Conservation (phyloP, 2,329 filamentous ascomycete genomes). For the Fusarium bulbicola region DNA sequence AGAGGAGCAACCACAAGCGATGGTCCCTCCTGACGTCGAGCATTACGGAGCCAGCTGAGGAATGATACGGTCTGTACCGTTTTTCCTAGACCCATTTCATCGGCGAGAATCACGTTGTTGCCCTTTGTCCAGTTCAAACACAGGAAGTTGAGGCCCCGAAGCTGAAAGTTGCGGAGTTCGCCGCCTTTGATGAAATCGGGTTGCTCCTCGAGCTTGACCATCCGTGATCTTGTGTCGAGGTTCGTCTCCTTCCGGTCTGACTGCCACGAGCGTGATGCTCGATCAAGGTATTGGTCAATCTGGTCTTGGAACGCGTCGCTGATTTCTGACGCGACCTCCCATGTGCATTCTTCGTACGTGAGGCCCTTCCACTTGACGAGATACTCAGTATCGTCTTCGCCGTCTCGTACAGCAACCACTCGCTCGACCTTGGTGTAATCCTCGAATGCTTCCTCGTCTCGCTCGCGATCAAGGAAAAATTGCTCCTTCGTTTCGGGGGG, state of each 20-base stretch:
- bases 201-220: conserved; percentile 78
- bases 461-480: conserved; percentile 93
- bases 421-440: conserved; percentile 94
- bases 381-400: conserved; percentile 86
- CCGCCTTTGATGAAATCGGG: conserved; percentile 87
- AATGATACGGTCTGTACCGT: conserved; percentile 98
- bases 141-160: conserved; percentile 93
- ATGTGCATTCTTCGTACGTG: conserved; percentile 93
- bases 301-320: conserved; percentile 83
- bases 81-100: conserved; percentile 98
- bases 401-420: conserved; percentile 84
- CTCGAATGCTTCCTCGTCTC: conserved; percentile 85
- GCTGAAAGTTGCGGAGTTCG: conserved; percentile 89
- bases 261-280: conserved; percentile 79
- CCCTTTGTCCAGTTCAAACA: conserved; percentile 94
- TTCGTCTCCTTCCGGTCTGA: conserved; percentile 84
- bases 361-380: conserved; percentile 97
- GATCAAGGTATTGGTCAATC: conserved; percentile 90
- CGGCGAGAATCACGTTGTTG: conserved; percentile 96
- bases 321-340: conserved; percentile 83
- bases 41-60: conserved; percentile 95
- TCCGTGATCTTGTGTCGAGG: conserved; percentile 76
- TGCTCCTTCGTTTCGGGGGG: conserved; percentile 89
- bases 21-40: conserved; percentile 88
- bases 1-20: conserved; percentile 97